phyloP scores from a whole-genome alignment of 1,139 yeast genomes.

The Ogataea hybrid region DNA sequence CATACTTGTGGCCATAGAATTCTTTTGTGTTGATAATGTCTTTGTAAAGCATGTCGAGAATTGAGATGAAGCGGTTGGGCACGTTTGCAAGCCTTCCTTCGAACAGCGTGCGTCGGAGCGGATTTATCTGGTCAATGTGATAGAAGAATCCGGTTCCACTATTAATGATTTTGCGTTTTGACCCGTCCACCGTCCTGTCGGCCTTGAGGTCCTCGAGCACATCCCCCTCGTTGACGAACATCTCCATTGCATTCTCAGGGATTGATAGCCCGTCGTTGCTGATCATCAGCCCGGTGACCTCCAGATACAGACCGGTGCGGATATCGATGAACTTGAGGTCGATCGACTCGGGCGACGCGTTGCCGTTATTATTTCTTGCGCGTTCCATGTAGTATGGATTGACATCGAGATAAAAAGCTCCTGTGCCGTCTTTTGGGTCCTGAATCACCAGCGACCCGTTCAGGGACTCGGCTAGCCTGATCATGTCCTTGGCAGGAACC shows the following conservation, averaged over 20 bases:
- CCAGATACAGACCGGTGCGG: conserved; percentile 49
- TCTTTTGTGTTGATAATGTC: conserved; percentile 22
- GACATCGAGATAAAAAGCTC: conserved; percentile 47
- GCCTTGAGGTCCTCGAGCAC: conserved; percentile 15
- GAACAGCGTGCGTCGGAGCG: conserved; percentile 33
- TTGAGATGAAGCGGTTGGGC: conserved; percentile 25
- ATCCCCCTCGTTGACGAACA: conserved; percentile 22
- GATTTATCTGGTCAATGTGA: conserved; percentile 33
- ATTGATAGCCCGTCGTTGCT: conserved; percentile 18
- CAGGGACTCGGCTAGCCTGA: conserved; percentile 39
- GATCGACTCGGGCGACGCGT: conserved; percentile 42
- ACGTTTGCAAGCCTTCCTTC: conserved; percentile 36
- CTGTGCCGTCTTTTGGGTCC: conserved; percentile 39
- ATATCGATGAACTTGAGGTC: conserved; percentile 55
- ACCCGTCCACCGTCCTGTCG: conserved; percentile 20
- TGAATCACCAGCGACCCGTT: conserved; percentile 46
- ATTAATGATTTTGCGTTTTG: conserved; percentile 27
- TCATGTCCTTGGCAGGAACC: conserved; percentile 42
- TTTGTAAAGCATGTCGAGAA: conserved; percentile 22
- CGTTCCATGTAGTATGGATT: conserved; percentile 44
- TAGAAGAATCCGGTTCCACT: conserved; percentile 36
- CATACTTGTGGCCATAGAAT: conserved; percentile 28
- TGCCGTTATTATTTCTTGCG: conserved; percentile 38
- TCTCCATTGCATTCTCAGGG: conserved; percentile 24
- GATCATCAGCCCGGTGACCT: conserved; percentile 39